phyloP scores from a whole-genome alignment of 768 basidiomycete genomes.

The Amanita muscaria region DNA sequence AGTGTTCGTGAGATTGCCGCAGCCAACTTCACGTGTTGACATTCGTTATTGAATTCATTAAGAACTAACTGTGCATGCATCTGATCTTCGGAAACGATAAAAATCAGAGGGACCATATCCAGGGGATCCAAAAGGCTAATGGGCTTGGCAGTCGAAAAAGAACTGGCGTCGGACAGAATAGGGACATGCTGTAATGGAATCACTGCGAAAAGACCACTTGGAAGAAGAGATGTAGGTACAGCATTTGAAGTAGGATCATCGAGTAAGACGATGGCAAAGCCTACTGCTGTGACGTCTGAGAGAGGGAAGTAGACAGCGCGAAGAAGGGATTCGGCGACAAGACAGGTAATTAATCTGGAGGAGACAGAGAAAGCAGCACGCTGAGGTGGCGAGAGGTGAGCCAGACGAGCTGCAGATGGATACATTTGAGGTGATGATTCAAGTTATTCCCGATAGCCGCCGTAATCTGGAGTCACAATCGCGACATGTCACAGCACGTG shows the following conservation, averaged over 20 bases:
- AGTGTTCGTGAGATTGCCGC: conserved; percentile 9
- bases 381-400: conserved; percentile 25
- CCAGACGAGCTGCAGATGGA: conserved; percentile 18
- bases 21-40: not conserved
- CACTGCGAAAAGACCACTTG: conserved; percentile 36
- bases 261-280: conserved; percentile 33
- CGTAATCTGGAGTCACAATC: not conserved
- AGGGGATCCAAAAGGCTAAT: conserved; percentile 47
- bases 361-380: conserved; percentile 40
- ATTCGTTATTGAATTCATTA: not conserved
- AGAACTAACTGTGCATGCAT: conserved; percentile 7
- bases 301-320: conserved; percentile 39
- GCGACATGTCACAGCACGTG: conserved; percentile 8
- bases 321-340: conserved; percentile 48
- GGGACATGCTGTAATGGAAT: conserved; percentile 38
- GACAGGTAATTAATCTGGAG: conserved; percentile 45
- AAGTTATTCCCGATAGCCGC: not conserved
- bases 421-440: conserved; percentile 17
- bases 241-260: conserved; percentile 19
- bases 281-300: conserved; percentile 23
- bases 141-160: conserved; percentile 23
- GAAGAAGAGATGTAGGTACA: conserved; percentile 14
- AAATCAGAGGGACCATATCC: conserved; percentile 40
- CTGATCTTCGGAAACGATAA: conserved; percentile 7
- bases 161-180: conserved; percentile 31